phyloP scores from a whole-genome alignment of 2,329 filamentous ascomycete species.

The Ophidiomyces ophidiicola region DNA sequence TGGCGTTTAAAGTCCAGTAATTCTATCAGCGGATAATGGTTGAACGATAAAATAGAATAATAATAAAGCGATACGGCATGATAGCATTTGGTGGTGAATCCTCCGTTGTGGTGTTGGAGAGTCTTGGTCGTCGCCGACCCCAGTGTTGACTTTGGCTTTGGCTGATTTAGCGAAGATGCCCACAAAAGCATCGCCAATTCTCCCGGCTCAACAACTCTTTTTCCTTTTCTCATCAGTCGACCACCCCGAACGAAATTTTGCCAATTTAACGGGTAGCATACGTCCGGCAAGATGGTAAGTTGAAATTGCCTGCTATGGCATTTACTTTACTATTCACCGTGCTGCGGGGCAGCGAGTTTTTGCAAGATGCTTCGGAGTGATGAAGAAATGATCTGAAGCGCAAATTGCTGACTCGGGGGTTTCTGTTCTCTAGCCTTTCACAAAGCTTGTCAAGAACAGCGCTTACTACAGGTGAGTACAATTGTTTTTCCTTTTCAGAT shows the following conservation, averaged over 20 bases:
- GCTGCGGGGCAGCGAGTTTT: slow-evolving; percentile 49
- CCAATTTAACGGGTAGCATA: slow-evolving; percentile 17
- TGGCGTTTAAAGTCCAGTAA: background rate
- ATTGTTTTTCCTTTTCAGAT: slow-evolving; percentile 10
- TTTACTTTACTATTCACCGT: slow-evolving; percentile 8
- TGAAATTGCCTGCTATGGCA: slow-evolving; percentile 18
- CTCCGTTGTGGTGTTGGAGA: background rate
- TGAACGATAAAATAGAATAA: background rate
- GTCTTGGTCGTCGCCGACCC: slow-evolving; percentile 31
- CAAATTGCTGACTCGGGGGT: slow-evolving; percentile 97
- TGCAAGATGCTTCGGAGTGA: slow-evolving; percentile 95
- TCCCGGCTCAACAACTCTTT: slow-evolving; percentile 19
- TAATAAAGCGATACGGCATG: too few species aligned
- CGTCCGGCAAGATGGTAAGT: slow-evolving; percentile 38
- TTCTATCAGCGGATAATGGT: background rate
- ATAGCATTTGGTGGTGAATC: too few species aligned
- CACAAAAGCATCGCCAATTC: slow-evolving; percentile 26
- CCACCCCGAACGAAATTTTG: slow-evolving; percentile 21
- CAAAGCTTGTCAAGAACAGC: slow-evolving; percentile 94
- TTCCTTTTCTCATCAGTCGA: slow-evolving; percentile 25
- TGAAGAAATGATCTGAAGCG: slow-evolving; percentile 69
- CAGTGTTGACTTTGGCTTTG: slow-evolving; percentile 18
- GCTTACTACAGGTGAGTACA: slow-evolving; percentile 88
- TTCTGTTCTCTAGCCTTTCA: slow-evolving; percentile 56
- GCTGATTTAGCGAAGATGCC: slow-evolving; percentile 29